Percentiles rank a stretch among this genome's conserved stretches.
Evolutionary conservation across 441 rosid genomes (phyloP).

Genomic region (Pelargonium cotyledonis): DNA sequence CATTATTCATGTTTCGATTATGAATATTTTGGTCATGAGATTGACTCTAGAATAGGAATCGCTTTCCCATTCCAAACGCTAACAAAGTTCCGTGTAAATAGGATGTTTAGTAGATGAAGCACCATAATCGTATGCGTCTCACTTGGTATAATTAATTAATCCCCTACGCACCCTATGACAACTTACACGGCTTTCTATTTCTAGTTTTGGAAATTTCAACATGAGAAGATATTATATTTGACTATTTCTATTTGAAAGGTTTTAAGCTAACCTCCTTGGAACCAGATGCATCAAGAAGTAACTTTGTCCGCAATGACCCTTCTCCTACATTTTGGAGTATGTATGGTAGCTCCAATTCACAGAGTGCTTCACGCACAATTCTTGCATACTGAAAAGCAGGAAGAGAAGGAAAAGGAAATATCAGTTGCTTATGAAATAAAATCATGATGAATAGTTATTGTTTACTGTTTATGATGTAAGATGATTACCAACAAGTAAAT

Average conservation of each 20-base stretch:
- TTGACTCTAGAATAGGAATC: too few species aligned
- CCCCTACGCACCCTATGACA: too few species aligned
- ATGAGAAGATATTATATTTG: too few species aligned
- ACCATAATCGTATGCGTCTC: too few species aligned
- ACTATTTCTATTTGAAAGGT: background rate
- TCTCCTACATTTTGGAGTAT: conserved; percentile 66
- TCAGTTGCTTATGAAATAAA: background rate
- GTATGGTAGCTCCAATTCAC: conserved; percentile 79
- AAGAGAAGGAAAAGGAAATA: conserved; percentile 7
- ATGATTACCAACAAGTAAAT: background rate
- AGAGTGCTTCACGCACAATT: conserved; percentile 76
- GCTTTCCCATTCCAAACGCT: too few species aligned
- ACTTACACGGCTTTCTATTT: background rate
- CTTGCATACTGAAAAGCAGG: conserved; percentile 48
- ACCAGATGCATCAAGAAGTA: conserved; percentile 52
- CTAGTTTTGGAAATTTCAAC: too few species aligned
- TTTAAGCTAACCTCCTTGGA: conserved; percentile 47
- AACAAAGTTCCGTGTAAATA: too few species aligned
- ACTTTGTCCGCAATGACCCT: conserved; percentile 43
- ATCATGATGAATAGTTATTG: background rate
- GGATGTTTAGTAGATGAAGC: too few species aligned
- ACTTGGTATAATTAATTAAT: too few species aligned
- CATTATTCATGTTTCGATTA: too few species aligned
- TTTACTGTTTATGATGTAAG: background rate
- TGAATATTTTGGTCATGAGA: background rate